These are phyloP conservation scores for Calonectria honghensis DNA, from an alignment of 2,329 filamentous ascomycete genomes.

Conservation along the genomic window DNA sequence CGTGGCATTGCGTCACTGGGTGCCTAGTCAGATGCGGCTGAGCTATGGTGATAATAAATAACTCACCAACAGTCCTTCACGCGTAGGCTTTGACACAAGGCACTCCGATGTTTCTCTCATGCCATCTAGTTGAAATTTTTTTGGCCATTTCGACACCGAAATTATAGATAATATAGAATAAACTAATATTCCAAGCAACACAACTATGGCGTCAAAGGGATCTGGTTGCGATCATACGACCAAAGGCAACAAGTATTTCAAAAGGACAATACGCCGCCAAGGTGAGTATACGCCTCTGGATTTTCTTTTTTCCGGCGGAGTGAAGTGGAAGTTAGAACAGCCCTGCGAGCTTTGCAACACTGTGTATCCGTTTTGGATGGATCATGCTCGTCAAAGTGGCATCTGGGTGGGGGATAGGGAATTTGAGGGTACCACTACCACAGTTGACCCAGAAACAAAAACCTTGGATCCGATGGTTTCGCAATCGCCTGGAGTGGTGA, in stretches of 20 bases:
- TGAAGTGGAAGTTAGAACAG: not conserved
- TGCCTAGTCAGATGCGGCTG: not conserved
- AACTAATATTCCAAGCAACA: not conserved
- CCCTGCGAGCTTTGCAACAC: not conserved
- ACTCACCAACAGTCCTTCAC: not conserved
- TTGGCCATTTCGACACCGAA: not conserved
- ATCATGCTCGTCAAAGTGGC: not conserved
- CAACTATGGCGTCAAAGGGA: not conserved
- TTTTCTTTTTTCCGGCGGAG: not conserved
- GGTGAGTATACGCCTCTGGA: not conserved
- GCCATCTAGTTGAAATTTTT: not conserved
- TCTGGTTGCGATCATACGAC: not conserved
- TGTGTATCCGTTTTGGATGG: not conserved
- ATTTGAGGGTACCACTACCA: not conserved
- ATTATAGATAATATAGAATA: not conserved
- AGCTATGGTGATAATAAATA: not conserved
- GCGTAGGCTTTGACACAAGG: not conserved
- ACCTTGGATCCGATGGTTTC: not conserved
- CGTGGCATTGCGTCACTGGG: not conserved
- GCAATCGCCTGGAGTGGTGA: not conserved
- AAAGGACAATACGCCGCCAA: not conserved
- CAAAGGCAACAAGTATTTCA: not conserved
- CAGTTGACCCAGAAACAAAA: not conserved
- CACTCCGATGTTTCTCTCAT: not conserved
- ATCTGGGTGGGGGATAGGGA: not conserved